Conservation (phyloP, 208 protist genomes). For the Trypanosoma cruzi region DNA sequence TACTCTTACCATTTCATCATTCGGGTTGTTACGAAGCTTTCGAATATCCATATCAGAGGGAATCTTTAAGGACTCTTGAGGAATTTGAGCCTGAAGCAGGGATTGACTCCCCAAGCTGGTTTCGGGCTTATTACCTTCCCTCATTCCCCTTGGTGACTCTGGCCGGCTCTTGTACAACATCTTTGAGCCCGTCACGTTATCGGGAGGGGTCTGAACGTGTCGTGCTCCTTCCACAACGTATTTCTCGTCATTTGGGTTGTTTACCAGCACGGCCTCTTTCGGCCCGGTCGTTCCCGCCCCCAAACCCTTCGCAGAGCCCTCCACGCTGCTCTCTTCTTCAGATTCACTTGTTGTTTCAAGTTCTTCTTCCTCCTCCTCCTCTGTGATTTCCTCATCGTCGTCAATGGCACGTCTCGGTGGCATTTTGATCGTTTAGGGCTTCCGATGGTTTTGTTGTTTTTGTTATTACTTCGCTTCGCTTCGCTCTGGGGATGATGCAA, state of each 20-base stretch:
- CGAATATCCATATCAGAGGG: not conserved
- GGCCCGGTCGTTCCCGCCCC: not conserved
- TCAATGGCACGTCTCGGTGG: constrained; percentile 25
- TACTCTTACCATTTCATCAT: constrained; percentile 86
- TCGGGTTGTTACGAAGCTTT: constrained; percentile 78
- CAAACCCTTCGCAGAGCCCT: not conserved
- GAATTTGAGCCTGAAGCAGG: no score
- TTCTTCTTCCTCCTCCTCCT: constrained; percentile 31
- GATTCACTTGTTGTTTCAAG: constrained; percentile 26
- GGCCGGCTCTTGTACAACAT: not conserved
- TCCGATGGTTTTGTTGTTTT: no score
- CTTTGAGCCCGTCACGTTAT: not conserved
- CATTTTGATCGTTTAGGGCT: constrained; percentile 20
- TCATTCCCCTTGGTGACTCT: not conserved
- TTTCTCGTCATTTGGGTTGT: constrained; percentile 61
- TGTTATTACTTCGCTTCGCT: no score
- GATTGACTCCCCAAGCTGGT: not conserved
- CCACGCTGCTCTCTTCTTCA: constrained; percentile 8
- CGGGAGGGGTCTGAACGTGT: constrained; percentile 39
- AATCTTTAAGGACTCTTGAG: not conserved
- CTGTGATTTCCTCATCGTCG: constrained; percentile 20
- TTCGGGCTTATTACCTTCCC: not conserved
- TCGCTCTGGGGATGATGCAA: no score
- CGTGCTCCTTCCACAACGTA: constrained; percentile 41
- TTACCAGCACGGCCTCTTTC: constrained; percentile 25